These are phyloP conservation scores for Colletotrichum coccodes DNA, from an alignment of 2,329 filamentous ascomycete species.

Conservation along the genomic window DNA sequence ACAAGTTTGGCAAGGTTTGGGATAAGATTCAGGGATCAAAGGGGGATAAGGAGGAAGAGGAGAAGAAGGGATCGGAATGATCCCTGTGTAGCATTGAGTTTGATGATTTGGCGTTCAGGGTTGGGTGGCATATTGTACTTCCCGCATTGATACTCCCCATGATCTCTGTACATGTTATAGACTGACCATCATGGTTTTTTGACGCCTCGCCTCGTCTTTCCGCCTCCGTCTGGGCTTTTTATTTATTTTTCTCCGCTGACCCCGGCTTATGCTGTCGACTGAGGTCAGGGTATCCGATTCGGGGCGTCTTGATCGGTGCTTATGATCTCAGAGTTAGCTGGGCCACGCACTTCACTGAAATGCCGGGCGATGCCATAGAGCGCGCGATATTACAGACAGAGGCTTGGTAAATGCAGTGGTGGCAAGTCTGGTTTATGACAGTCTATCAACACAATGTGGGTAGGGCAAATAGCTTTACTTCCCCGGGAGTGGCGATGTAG, in stretches of 20 bases:
- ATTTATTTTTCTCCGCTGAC: too few relatives aligned
- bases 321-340: too few relatives aligned
- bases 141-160: conserved; percentile 22
- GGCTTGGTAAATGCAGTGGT: not conserved
- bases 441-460: too few relatives aligned
- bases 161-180: not conserved
- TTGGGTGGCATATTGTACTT: conserved; percentile 17
- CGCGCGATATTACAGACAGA: not conserved
- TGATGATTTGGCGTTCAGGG: conserved; percentile 21
- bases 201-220: not conserved
- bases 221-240: too few relatives aligned
- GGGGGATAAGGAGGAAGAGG: not conserved
- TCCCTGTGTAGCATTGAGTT: not conserved
- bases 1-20: conserved; percentile 58
- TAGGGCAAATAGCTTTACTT: too few relatives aligned
- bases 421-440: not conserved
- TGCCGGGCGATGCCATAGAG: not conserved
- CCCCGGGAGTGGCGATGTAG: too few relatives aligned
- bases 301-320: not conserved
- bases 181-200: not conserved
- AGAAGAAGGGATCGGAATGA: conserved; percentile 15
- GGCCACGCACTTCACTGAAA: not conserved
- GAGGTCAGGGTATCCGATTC: not conserved
- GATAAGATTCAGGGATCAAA: conserved; percentile 49
- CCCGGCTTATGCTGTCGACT: not conserved